Percentiles rank a stretch among this genome's conserved stretches.
phyloP scores from a whole-genome alignment of 805 yeast genomes.

The Metschnikowia cerradonensis region DNA sequence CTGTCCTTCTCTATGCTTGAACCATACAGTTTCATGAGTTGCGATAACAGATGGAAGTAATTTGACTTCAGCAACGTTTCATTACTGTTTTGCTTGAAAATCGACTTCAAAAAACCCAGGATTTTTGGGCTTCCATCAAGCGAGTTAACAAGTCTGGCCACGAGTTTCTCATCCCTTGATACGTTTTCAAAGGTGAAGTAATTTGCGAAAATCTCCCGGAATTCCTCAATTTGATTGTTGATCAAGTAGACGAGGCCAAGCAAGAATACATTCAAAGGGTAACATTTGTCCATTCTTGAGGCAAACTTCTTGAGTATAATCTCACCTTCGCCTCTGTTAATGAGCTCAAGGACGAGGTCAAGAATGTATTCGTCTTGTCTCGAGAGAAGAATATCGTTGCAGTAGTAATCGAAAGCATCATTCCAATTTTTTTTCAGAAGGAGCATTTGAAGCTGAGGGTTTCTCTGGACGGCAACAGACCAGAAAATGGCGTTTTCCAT shows the following conservation, averaged over 20 bases:
- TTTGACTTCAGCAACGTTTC: constrained; percentile 18
- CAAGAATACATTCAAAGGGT: constrained; percentile 26
- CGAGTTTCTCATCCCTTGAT: constrained; percentile 9
- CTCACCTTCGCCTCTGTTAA: constrained; percentile 13
- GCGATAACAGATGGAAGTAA: constrained; percentile 30
- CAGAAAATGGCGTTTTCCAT: constrained; percentile 30
- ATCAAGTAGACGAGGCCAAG: constrained; percentile 33
- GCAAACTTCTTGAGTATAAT: constrained; percentile 11
- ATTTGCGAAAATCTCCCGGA: constrained; percentile 21
- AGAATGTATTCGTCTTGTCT: constrained; percentile 8
- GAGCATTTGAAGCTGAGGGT: constrained; percentile 17
- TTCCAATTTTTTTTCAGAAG: constrained; percentile 19
- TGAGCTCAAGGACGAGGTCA: constrained; percentile 13
- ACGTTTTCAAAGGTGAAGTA: constrained; percentile 19
- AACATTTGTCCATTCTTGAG: constrained; percentile 15
- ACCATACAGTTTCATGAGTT: constrained; percentile 8
- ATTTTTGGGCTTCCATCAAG: constrained; percentile 16
- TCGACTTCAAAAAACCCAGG: constrained; percentile 20
- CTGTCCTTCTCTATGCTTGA: neutral
- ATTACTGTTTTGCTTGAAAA: constrained; percentile 15
- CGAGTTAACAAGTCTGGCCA: constrained; percentile 11
- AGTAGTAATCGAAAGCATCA: constrained; percentile 27
- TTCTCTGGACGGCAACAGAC: constrained; percentile 22
- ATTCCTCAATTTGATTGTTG: constrained; percentile 24
- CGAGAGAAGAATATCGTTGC: constrained; percentile 10